phyloP scores from a whole-genome alignment of 2,329 filamentous ascomycete species.

The Chaetomium sp. region DNA sequence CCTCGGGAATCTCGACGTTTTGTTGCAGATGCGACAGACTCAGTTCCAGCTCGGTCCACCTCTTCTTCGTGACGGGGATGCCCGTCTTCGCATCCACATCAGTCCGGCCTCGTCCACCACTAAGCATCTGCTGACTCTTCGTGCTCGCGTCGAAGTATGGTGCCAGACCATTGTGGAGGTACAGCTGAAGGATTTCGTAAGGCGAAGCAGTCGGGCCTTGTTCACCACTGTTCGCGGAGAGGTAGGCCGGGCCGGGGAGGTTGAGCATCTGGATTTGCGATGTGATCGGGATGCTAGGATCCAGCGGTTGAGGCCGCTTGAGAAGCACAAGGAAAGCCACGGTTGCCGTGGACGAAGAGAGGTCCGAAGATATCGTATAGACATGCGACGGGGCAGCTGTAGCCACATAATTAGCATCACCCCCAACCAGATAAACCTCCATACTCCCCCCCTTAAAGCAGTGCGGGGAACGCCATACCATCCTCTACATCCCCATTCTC shows the following conservation, averaged over 20 bases:
- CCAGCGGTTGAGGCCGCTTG: constrained; percentile 83
- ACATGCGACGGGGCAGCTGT: constrained; percentile 45
- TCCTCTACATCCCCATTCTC: constrained; percentile 43
- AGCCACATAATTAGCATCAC: constrained; percentile 24
- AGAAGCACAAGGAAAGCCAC: constrained; percentile 80
- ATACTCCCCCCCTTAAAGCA: not conserved
- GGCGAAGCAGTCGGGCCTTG: constrained; percentile 71
- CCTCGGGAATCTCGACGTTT: constrained; percentile 94
- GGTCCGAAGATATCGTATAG: constrained; percentile 76
- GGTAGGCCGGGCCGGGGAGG: constrained; percentile 71
- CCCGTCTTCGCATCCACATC: constrained; percentile 90
- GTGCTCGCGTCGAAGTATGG: constrained; percentile 98
- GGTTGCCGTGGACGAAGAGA: constrained; percentile 73
- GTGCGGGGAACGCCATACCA: constrained; percentile 31
- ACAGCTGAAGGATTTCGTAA: constrained; percentile 85
- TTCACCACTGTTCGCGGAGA: constrained; percentile 59
- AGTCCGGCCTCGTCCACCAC: constrained; percentile 62
- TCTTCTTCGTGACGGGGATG: constrained; percentile 95
- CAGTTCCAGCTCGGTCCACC: constrained; percentile 87
- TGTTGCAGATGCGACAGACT: constrained; percentile 89
- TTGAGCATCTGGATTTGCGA: constrained; percentile 91
- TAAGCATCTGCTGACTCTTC: constrained; percentile 64
- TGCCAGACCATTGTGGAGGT: constrained; percentile 83
- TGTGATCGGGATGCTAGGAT: constrained; percentile 72
- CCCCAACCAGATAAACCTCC: not conserved